Evolutionary conservation across 129 eudicot genomes (phyloP), one percentile per base, ranked within the genome.

Genomic region (Artemisia annua): DNA sequence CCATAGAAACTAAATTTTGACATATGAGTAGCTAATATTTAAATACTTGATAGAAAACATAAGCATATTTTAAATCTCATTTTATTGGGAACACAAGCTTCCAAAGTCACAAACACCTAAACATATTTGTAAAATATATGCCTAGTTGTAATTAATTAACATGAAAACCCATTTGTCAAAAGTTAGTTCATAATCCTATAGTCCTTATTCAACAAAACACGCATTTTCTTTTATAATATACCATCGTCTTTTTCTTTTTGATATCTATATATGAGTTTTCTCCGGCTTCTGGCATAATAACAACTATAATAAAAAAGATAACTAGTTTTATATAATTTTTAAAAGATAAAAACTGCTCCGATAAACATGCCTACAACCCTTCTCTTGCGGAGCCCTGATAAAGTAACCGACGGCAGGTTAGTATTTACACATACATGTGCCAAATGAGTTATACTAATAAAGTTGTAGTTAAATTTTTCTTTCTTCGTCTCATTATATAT

Each of bases 171-270:
- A 61, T 61, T 35, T 28, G 66, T 61, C 66, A 61, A 61, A 61
- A 26, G 66, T 14, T 61, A 22, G 46, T 19, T 26, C 46, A 60
- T 60, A 60, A 13, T 14, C 56, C 56, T 12, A 13, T 51, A 51
- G 56, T 51, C 16, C 16, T 4, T 61, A 61, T 61, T 61, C 66
- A 61, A 61, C 66, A 61, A 61, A 61, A 61, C 66, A 11, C 66
- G 66, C 66, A 61, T 61, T 4, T 61, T 28, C 30, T 43, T 61
- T 61, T 61, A 22, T 3, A 3, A 60, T 11, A 61, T 61, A 4
- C 66, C 46, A 18, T 26, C 46, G 4, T 26, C 7, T 19, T 56
- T 18, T 18, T 7, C 6, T 28, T 28, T 17, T 55, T 17, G 11
- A n/a, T 17, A 16, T 55, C 22, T 54, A 32, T 32, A 32, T 35